A percentile compares a stretch with the other conserved stretches of the same genome.
These are phyloP conservation scores for Gigaspora rosea DNA, from an alignment of 192 early-diverging fungal genomes.

Conservation along the genomic window DNA sequence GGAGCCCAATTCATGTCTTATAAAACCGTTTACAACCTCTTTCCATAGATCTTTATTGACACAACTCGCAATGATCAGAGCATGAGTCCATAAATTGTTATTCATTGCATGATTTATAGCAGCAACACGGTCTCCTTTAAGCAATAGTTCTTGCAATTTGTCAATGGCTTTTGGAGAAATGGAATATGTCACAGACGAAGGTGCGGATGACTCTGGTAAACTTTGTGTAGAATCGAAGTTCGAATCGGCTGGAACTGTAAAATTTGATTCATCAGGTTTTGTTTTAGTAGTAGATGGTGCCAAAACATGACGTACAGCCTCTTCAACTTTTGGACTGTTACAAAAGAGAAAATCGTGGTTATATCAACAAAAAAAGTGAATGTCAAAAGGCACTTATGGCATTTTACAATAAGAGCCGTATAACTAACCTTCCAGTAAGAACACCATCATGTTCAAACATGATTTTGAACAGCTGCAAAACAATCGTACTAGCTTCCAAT, in stretches of 20 bases:
- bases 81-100: conserved; percentile 81
- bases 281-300: conserved; percentile 23
- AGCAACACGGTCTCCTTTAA: conserved; percentile 59
- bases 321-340: conserved; percentile 49
- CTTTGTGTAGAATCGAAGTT: conserved; percentile 20
- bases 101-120: conserved; percentile 53
- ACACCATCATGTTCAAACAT: conserved; percentile 66
- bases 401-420: neutral
- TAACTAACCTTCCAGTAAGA: conserved; percentile 55
- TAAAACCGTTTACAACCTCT: conserved; percentile 74
- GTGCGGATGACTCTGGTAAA: neutral
- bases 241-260: conserved; percentile 42
- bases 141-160: conserved; percentile 61
- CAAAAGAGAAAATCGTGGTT: neutral
- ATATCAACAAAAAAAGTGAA: neutral
- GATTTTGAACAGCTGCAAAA: conserved; percentile 66
- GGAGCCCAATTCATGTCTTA: conserved; percentile 53
- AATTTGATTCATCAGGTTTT: conserved; percentile 29
- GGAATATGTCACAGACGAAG: neutral
- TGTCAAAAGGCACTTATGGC: neutral
- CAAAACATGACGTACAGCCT: conserved; percentile 48
- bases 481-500: conserved; percentile 34
- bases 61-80: conserved; percentile 86
- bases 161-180: conserved; percentile 44
- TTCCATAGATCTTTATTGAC: conserved; percentile 83